Evolutionary conservation across 306 rosid genomes (phyloP).

Genomic region (Psophocarpus tetragonolobus): DNA sequence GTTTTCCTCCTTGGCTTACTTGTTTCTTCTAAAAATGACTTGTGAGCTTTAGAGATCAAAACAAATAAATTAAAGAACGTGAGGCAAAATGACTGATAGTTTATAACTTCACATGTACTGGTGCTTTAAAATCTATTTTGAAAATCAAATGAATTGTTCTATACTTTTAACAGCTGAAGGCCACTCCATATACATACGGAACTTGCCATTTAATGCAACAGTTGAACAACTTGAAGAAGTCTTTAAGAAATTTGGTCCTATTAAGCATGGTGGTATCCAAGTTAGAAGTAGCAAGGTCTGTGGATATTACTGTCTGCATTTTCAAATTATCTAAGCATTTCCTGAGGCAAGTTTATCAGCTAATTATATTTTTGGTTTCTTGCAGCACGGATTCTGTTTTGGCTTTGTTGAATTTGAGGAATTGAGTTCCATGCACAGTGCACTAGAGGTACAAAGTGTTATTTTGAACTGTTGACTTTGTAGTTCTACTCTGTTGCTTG

Average conservation of each 20-base stretch:
- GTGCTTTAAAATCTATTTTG: conserved; percentile 32
- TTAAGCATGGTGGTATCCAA: conserved; percentile 92
- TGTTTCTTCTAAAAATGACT: conserved; percentile 27
- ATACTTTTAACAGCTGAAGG: conserved; percentile 68
- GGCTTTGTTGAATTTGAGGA: conserved; percentile 96
- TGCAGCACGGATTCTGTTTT: conserved; percentile 93
- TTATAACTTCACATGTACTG: conserved; percentile 17
- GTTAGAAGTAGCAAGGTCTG: conserved; percentile 82
- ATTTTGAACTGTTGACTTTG: conserved; percentile 25
- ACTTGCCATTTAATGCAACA: conserved; percentile 88
- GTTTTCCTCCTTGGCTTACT: conserved; percentile 12
- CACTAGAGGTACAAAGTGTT: conserved; percentile 66
- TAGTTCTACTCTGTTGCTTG: background rate
- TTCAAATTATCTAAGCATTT: conserved; percentile 20
- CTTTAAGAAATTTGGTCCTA: conserved; percentile 89
- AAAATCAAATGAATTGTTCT: conserved; percentile 29
- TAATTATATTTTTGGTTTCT: conserved; percentile 39
- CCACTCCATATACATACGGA: conserved; percentile 86
- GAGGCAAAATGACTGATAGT: conserved; percentile 1
- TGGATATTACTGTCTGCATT: conserved; percentile 28
- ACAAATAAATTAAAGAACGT: background rate
- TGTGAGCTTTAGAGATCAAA: conserved; percentile 15
- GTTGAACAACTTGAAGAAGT: conserved; percentile 83
- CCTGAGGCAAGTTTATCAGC: conserved; percentile 38
- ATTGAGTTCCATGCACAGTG: conserved; percentile 69